These are phyloP conservation scores for Saprolegnia diclina DNA, from an alignment of 352 stramenopile species.

Conservation along the genomic window DNA sequence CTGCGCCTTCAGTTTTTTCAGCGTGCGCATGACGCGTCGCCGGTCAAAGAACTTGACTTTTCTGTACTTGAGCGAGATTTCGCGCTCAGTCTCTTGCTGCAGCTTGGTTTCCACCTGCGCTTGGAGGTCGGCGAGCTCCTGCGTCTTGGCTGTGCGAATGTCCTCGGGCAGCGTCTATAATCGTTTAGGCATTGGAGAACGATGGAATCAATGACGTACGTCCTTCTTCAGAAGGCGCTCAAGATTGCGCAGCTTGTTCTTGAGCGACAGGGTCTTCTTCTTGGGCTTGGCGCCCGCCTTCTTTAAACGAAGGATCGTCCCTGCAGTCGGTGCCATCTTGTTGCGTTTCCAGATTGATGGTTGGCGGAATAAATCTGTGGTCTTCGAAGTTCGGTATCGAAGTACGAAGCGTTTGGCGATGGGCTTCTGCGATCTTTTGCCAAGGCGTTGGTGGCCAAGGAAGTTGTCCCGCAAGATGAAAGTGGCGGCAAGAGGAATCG, in stretches of 20 bases:
- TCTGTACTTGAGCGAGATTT: conserved; percentile 26
- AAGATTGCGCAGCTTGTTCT: conserved; percentile 27
- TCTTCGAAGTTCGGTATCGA: neutral
- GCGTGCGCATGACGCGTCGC: conserved; percentile 23
- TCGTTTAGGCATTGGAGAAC: neutral
- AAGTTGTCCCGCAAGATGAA: neutral
- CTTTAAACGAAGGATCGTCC: conserved; percentile 27
- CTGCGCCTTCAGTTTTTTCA: conserved; percentile 23
- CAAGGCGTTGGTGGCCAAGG: neutral
- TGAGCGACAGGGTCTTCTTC: conserved; percentile 26
- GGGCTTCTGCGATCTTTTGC: neutral
- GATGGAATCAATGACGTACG: neutral
- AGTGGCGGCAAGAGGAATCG: too few relatives aligned
- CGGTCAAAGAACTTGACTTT: conserved; percentile 28
- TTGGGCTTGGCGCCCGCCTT: conserved; percentile 21
- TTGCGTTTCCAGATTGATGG: conserved; percentile 8
- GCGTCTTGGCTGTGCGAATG: conserved; percentile 13
- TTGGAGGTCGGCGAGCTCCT: conserved; percentile 19
- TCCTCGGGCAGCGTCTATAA: conserved; percentile 24
- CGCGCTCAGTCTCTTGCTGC: conserved; percentile 10
- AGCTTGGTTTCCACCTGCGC: conserved; percentile 13
- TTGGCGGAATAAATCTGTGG: neutral
- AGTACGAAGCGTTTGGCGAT: neutral
- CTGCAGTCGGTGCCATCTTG: conserved; percentile 20
- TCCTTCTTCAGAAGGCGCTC: conserved; percentile 27